Evolutionary conservation across 2,329 filamentous ascomycete genomes (phyloP).

Genomic region (Cercospora canescens): DNA sequence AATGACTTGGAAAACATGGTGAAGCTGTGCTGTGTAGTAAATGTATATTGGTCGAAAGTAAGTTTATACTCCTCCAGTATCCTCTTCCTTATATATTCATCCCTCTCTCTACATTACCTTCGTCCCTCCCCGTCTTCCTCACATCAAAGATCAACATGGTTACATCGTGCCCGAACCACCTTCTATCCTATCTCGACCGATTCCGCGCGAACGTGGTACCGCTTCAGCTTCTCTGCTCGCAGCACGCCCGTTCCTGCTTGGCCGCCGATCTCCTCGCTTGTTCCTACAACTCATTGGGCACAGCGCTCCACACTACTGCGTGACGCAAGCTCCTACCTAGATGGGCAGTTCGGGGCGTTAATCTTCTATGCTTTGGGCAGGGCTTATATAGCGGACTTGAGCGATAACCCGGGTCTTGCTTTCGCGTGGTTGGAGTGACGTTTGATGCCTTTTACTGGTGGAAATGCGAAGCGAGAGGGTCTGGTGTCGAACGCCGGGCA

Average conservation of each 20-base stretch:
- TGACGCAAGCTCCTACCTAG: constrained; percentile 1
- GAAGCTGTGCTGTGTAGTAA: not conserved
- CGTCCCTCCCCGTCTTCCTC: not conserved
- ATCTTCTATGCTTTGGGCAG: not conserved
- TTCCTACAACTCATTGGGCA: not conserved
- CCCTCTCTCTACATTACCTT: not conserved
- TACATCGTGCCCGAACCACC: constrained; percentile 1
- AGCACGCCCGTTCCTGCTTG: constrained; percentile 1
- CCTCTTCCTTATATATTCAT: not conserved
- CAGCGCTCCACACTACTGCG: not conserved
- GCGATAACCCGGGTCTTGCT: not conserved
- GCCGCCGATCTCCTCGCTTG: constrained; percentile 9
- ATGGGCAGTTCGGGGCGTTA: not conserved
- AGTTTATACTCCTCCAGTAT: not conserved
- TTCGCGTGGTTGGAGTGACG: not conserved
- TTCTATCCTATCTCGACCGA: not conserved
- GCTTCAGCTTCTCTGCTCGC: not conserved
- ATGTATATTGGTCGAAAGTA: not conserved
- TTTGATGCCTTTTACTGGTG: not conserved
- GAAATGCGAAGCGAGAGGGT: not conserved
- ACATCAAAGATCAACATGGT: not conserved
- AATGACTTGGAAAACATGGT: not conserved
- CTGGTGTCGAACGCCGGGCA: not conserved
- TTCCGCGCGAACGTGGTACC: constrained; percentile 3
- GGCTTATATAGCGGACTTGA: not conserved